phyloP scores from a whole-genome alignment of 192 early-diverging fungal species.

The Gaertneriomyces sp. region DNA sequence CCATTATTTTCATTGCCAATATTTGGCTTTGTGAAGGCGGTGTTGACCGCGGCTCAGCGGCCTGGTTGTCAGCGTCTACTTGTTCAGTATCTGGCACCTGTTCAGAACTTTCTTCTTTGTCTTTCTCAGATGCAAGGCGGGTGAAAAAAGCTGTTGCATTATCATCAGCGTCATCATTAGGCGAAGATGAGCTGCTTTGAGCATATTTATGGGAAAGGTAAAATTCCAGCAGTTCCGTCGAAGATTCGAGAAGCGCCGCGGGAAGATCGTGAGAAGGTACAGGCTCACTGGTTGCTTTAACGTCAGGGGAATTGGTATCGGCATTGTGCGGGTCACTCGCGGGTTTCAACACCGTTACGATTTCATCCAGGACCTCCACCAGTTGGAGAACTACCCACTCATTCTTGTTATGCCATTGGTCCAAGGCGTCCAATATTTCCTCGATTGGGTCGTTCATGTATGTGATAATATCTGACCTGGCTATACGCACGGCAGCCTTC shows the following conservation, averaged over 20 bases:
- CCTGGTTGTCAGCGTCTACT: no score
- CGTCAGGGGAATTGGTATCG: background rate
- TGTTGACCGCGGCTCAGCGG: no score
- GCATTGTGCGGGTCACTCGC: background rate
- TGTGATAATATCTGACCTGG: conserved; percentile 26
- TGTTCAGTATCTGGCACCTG: no score
- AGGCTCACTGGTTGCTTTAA: background rate
- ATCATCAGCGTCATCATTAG: no score
- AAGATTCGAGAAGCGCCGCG: background rate
- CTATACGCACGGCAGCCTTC: conserved; percentile 25
- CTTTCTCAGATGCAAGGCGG: no score
- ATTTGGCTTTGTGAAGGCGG: no score
- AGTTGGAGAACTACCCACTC: conserved; percentile 11
- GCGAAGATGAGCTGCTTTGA: background rate
- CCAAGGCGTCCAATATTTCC: conserved; percentile 35
- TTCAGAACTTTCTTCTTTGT: no score
- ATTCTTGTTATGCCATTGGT: conserved; percentile 24
- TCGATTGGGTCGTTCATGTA: conserved; percentile 39
- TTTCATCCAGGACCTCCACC: conserved; percentile 22
- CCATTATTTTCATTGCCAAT: conserved; percentile 32
- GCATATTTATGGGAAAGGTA: no score
- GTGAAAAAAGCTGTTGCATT: no score
- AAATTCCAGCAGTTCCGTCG: conserved; percentile 7
- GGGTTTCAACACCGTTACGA: conserved; percentile 15
- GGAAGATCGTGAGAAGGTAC: background rate